Base-by-base conservation (phyloP, 768 basidiomycete species). In the Leccinellum luteum region DNA sequence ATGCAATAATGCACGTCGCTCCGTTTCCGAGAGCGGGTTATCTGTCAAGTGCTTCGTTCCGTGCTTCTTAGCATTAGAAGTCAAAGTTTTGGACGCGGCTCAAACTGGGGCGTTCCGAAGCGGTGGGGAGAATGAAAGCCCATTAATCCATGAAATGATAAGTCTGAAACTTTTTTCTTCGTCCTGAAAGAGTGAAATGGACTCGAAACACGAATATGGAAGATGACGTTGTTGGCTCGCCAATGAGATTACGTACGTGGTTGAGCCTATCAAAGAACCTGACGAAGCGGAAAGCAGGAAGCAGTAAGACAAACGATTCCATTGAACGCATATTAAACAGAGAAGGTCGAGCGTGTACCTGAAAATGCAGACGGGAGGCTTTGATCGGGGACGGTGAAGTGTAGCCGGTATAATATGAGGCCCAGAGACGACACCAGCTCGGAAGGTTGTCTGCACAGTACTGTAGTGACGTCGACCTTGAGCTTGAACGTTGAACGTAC, bases 51-150 rank as follows among this genome's bases (percentile, higher is more conserved):
- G 15, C 21, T 23, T 28, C n/a, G 10, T 54, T 3, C 10, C 5
- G 27, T 27, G 6, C 14, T 21, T 31, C 21, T 31, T 41, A 13
- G 12, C 55, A n/a, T 35, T 3, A 25, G 21, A 30, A 54, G 3
- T 6, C 25, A 19, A 25, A 7, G 28, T 28, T 5, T 21, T 19
- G 15, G 14, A 50, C 13, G 15, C 14, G 10, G 17, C 13, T 23
- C 47, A 17, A 32, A 21, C 13, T 56, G 54, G 35, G 54, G 55
- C 30, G 47, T 49, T 47, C n/a, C 54, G 21, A 56, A 10, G 41
- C 25, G 27, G 19, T 47, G 30, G 21, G 27, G 19, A 30, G 27
- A 28, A 19, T 4, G 23, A 21, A 13, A 15, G 14, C 34, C n/a
- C 31, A 17, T 23, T 2, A 31, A n/a, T 49, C 17, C 10, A 15